Percentiles rank a stretch among this genome's conserved stretches.
Conservation (phyloP, 495 filamentous ascomycete genomes). For the Penicillium bialowiezense region DNA sequence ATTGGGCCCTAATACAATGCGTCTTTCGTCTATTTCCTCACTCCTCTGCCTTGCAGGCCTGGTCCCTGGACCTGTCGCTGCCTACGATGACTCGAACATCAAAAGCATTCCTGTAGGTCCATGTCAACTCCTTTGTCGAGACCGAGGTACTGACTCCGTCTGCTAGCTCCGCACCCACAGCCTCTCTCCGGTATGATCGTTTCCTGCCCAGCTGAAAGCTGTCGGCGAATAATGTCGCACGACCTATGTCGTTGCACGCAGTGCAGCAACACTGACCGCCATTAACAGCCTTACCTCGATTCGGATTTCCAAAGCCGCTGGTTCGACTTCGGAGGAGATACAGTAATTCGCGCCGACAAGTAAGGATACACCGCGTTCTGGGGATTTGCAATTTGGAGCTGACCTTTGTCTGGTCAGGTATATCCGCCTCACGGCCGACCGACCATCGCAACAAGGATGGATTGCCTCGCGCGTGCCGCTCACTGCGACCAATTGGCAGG, state of each 20-base stretch:
- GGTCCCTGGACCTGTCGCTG: slow-evolving; percentile 29
- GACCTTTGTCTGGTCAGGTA: slow-evolving; percentile 53
- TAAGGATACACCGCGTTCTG: slow-evolving; percentile 36
- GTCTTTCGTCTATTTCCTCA: slow-evolving; percentile 38
- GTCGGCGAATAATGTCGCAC: too few species aligned
- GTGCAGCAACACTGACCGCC: slow-evolving; percentile 24
- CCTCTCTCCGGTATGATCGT: slow-evolving; percentile 50
- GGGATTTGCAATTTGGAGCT: slow-evolving; percentile 10
- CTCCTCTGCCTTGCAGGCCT: slow-evolving; percentile 39
- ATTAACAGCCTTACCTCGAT: slow-evolving; percentile 84
- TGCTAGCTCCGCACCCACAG: slow-evolving; percentile 74
- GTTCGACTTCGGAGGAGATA: slow-evolving; percentile 98
- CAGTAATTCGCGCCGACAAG: slow-evolving; percentile 89
- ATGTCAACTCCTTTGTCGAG: slow-evolving; percentile 4
- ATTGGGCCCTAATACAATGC: slow-evolving; percentile 31
- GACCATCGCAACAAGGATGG: slow-evolving; percentile 86
- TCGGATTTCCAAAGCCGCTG: slow-evolving; percentile 98
- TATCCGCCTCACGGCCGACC: slow-evolving; percentile 87
- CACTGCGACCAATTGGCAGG: slow-evolving; percentile 98
- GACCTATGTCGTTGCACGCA: background rate
- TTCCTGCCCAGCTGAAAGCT: background rate
- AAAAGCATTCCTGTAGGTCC: slow-evolving; percentile 56
- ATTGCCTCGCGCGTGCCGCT: slow-evolving; percentile 89
- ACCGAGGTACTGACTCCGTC: slow-evolving; percentile 20
- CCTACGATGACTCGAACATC: slow-evolving; percentile 41